Percentiles rank a stretch among this genome's conserved stretches.
Evolutionary conservation across 1,284 basidiomycete species (phyloP).

Genomic region (Heliocybe sulcata): DNA sequence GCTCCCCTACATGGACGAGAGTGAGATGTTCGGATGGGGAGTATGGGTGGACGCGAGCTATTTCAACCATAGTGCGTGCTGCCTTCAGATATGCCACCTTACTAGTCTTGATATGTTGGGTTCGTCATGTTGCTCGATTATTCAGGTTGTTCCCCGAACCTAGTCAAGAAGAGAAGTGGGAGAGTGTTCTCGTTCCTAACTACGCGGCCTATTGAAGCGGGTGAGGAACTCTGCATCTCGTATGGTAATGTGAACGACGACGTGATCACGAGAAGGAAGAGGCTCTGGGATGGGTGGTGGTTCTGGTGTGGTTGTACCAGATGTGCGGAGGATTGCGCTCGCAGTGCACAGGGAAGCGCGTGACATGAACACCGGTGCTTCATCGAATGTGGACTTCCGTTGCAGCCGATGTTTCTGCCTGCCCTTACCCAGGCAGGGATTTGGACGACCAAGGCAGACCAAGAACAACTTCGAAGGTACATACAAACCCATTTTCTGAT

Average conservation of each 20-base stretch:
- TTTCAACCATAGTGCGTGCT: constrained; percentile 56
- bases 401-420: too few relatives aligned
- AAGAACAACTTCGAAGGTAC: too few relatives aligned
- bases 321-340: constrained; percentile 15
- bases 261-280: constrained; percentile 18
- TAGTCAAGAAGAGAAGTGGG: constrained; percentile 42
- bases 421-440: too few relatives aligned
- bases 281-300: constrained; percentile 23
- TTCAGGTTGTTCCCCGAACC: constrained; percentile 52
- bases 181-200: constrained; percentile 43
- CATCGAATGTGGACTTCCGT: too few relatives aligned
- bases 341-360: too few relatives aligned
- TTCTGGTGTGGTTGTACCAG: constrained; percentile 21
- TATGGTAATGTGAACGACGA: constrained; percentile 21
- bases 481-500: too few relatives aligned
- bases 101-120: constrained; percentile 4
- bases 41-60: constrained; percentile 55
- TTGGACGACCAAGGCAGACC: too few relatives aligned
- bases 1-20: constrained; percentile 30
- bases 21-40: constrained; percentile 35
- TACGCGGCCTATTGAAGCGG: constrained; percentile 16
- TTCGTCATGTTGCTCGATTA: not conserved
- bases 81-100: too few relatives aligned
- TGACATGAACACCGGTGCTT: too few relatives aligned
- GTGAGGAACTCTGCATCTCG: constrained; percentile 23